Evolutionary conservation across 306 rosid species (phyloP).

Genomic region (Corylus americana): DNA sequence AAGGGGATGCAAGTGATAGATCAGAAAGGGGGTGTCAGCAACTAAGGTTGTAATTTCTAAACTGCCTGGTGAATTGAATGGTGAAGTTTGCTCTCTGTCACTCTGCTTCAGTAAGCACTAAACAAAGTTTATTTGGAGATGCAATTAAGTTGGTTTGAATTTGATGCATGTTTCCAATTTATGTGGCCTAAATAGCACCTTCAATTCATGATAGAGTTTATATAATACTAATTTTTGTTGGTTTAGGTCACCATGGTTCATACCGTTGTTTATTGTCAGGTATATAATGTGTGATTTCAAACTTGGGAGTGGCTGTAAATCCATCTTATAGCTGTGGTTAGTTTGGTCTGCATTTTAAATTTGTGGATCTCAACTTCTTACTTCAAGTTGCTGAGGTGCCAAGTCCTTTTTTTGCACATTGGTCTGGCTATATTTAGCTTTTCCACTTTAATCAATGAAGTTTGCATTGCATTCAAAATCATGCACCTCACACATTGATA

Average conservation of each 20-base stretch:
- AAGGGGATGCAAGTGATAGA: conserved; percentile 53
- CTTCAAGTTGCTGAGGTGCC: too few species aligned
- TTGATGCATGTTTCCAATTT: not conserved
- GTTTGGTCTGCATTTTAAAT: not conserved
- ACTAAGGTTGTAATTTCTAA: conserved; percentile 64
- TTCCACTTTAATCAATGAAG: too few species aligned
- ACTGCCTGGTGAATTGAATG: conserved; percentile 63
- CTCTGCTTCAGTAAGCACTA: not conserved
- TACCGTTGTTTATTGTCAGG: not conserved
- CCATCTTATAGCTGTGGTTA: not conserved
- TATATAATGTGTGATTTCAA: not conserved
- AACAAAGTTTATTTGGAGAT: not conserved
- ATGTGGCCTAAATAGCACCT: not conserved
- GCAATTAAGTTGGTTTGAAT: not conserved
- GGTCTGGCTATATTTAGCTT: too few species aligned
- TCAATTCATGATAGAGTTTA: not conserved
- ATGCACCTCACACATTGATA: too few species aligned
- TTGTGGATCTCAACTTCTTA: too few species aligned
- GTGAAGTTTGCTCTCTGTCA: conserved; percentile 31
- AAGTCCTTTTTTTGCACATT: too few species aligned
- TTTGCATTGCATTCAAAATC: too few species aligned
- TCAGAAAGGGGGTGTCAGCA: conserved; percentile 41
- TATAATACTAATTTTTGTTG: not conserved
- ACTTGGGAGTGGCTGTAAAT: not conserved
- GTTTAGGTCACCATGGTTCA: not conserved